Percentiles rank a stretch among this genome's conserved stretches.
These are phyloP conservation scores for Cicer arietinum DNA, from an alignment of 306 rosid genomes.

Conservation along the genomic window DNA sequence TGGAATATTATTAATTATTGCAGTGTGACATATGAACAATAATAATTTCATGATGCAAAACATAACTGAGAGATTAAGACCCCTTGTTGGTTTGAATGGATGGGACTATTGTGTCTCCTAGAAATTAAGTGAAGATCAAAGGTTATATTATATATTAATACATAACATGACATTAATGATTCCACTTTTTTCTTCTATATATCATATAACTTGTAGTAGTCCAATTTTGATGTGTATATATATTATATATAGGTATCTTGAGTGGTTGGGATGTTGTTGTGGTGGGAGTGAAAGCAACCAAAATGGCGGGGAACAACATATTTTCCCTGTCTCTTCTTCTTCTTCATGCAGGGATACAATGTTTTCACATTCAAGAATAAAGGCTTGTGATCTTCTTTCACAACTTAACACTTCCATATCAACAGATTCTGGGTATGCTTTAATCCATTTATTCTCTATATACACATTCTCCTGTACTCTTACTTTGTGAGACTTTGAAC, in stretches of 20 bases:
- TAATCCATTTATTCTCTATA: background rate
- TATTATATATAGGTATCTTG: conserved; percentile 62
- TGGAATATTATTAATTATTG: conserved; percentile 43
- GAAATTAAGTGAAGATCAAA: conserved; percentile 85
- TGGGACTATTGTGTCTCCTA: conserved; percentile 88
- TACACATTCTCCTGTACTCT: background rate
- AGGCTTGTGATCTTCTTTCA: conserved; percentile 70
- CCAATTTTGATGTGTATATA: conserved; percentile 11
- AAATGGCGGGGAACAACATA: conserved; percentile 65
- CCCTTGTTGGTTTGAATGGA: conserved; percentile 73
- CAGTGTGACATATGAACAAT: conserved; percentile 57
- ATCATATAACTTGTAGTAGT: background rate
- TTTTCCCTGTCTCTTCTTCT: conserved; percentile 56
- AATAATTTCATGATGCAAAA: conserved; percentile 55
- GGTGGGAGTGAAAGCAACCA: conserved; percentile 66
- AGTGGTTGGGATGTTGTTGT: conserved; percentile 85
- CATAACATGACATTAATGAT: background rate
- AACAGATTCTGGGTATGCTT: conserved; percentile 71
- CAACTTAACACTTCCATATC: conserved; percentile 68
- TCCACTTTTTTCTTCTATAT: background rate
- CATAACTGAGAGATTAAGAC: conserved; percentile 73
- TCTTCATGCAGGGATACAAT: conserved; percentile 73
- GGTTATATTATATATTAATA: conserved; percentile 46
- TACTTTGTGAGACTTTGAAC: conserved; percentile 30
- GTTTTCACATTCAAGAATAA: conserved; percentile 67